Conservation (phyloP, 768 basidiomycete species). For the Termitomyces bulborhizus region DNA sequence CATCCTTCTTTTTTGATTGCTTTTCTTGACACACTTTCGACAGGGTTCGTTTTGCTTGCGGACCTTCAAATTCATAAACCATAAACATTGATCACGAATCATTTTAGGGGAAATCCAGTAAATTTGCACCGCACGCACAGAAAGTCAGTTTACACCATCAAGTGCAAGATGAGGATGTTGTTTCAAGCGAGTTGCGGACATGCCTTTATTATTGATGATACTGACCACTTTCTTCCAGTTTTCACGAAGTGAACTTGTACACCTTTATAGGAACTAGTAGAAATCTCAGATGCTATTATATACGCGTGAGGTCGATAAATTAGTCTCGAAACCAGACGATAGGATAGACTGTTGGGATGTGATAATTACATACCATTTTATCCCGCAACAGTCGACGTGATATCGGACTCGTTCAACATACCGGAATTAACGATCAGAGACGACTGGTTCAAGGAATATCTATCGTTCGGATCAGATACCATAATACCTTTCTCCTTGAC, state of each 20-base stretch:
- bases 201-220: not conserved
- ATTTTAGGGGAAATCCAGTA: slow-evolving; percentile 82
- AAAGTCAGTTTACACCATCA: slow-evolving; percentile 84
- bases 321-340: not conserved
- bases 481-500: not conserved
- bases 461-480: not conserved
- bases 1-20: not conserved
- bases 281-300: not conserved
- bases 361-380: too few species aligned
- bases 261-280: not conserved
- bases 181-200: slow-evolving; percentile 60
- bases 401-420: too few species aligned
- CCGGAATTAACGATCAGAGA: too few species aligned
- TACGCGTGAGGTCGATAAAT: not conserved
- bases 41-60: slow-evolving; percentile 5
- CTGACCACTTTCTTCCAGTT: slow-evolving; percentile 11
- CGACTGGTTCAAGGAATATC: too few species aligned
- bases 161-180: slow-evolving; percentile 85
- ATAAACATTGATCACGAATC: not conserved
- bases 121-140: slow-evolving; percentile 90
- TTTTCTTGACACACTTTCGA: not conserved
- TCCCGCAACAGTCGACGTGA: too few species aligned
- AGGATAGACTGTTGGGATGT: too few species aligned
- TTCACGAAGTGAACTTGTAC: slow-evolving; percentile 22
- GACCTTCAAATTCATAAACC: not conserved